Evolutionary conservation across 2,329 filamentous ascomycete species (phyloP).

Genomic region (Lojkania enalia): DNA sequence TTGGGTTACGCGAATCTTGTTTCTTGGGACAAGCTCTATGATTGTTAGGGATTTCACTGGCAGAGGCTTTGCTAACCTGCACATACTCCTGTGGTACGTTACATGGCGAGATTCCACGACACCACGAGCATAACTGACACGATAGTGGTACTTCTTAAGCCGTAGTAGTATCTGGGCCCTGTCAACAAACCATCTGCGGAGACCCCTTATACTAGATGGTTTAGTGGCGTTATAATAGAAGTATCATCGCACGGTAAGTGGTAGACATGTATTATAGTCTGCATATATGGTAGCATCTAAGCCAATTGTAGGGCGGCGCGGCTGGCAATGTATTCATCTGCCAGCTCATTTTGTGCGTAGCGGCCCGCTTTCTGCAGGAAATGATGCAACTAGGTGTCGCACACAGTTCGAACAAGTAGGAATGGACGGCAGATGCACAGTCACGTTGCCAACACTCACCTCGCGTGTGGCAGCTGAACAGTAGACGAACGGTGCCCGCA

Average conservation of each 20-base stretch:
- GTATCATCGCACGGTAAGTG: too few species aligned
- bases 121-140: constrained; percentile 78
- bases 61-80: constrained; percentile 73
- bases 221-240: too few species aligned
- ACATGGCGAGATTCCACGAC: constrained; percentile 74
- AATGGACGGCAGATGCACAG: too few species aligned
- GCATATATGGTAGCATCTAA: too few species aligned
- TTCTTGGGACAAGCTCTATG: constrained; percentile 72
- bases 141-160: constrained; percentile 76
- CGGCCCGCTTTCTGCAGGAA: too few species aligned
- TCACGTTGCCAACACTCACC: constrained; percentile 44
- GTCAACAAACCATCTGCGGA: too few species aligned
- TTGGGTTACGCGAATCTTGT: constrained; percentile 76
- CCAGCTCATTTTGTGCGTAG: too few species aligned
- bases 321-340: too few species aligned
- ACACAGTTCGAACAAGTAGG: constrained; percentile 1
- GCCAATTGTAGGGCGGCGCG: too few species aligned
- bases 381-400: too few species aligned
- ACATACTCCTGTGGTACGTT: constrained; percentile 73
- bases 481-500: constrained; percentile 83
- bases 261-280: too few species aligned
- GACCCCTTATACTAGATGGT: too few species aligned
- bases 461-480: constrained; percentile 83
- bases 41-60: constrained; percentile 78
- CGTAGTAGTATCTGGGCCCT: constrained; percentile 68